Evolutionary conservation across 2,329 filamentous ascomycete species (phyloP).

Genomic region (Cladosporium oxysporum): DNA sequence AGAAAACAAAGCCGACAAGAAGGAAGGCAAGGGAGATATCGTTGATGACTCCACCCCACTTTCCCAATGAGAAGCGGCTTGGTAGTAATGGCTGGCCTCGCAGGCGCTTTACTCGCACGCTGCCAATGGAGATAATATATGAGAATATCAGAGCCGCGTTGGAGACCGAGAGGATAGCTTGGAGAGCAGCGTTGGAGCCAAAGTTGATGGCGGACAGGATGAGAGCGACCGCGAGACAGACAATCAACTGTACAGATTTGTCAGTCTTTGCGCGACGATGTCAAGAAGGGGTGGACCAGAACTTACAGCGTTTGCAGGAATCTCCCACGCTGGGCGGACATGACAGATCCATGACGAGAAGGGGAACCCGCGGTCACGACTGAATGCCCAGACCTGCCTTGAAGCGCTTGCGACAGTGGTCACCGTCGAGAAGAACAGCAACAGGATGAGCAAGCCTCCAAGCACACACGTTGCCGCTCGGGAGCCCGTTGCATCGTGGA

Average conservation of each 20-base stretch:
- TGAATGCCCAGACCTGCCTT: constrained; percentile 39
- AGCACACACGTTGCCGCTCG: constrained; percentile 35
- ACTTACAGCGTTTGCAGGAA: constrained; percentile 38
- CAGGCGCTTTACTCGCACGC: constrained; percentile 37
- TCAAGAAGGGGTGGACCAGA: constrained; percentile 12
- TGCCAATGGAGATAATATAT: constrained; percentile 38
- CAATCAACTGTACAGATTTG: not conserved
- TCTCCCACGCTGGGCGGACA: constrained; percentile 34
- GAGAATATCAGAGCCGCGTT: constrained; percentile 39
- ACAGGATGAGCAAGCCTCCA: constrained; percentile 34
- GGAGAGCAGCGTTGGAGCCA: constrained; percentile 44
- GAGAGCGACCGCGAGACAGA: constrained; percentile 34
- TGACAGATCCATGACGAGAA: constrained; percentile 37
- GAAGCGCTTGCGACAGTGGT: constrained; percentile 39
- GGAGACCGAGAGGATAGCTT: constrained; percentile 44
- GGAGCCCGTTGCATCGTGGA: constrained; percentile 34
- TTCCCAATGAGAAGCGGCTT: constrained; percentile 36
- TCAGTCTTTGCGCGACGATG: constrained; percentile 6
- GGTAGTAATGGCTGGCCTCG: constrained; percentile 35
- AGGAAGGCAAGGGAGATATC: constrained; percentile 37
- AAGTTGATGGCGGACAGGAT: constrained; percentile 45
- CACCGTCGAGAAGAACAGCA: constrained; percentile 39
- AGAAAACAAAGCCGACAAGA: constrained; percentile 36
- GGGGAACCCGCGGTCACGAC: constrained; percentile 37
- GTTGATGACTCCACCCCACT: constrained; percentile 35